Evolutionary conservation across 2,329 filamentous ascomycete species (phyloP).

Genomic region (Parastagonospora avenae): DNA sequence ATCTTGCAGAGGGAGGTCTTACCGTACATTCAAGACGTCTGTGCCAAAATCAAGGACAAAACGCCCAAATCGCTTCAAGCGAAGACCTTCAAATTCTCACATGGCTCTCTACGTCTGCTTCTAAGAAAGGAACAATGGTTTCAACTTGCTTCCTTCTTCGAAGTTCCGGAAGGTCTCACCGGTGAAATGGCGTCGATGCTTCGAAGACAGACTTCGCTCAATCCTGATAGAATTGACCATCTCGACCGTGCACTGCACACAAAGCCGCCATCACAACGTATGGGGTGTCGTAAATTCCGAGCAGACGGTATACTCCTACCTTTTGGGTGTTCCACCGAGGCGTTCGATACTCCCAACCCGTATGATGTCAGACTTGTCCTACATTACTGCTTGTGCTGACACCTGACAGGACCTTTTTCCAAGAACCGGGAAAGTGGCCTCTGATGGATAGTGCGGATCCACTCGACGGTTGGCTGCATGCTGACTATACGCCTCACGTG

Average conservation of each 20-base stretch:
- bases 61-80: constrained; percentile 22
- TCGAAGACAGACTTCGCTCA: constrained; percentile 36
- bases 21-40: constrained; percentile 43
- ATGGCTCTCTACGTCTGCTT: constrained; percentile 28
- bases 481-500: constrained; percentile 34
- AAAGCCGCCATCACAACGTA: constrained; percentile 29
- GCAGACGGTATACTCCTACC: constrained; percentile 50
- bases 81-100: constrained; percentile 38
- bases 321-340: constrained; percentile 39
- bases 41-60: constrained; percentile 39
- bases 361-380: too few species aligned
- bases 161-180: constrained; percentile 30
- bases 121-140: constrained; percentile 42
- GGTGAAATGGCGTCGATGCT: constrained; percentile 21
- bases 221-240: constrained; percentile 39
- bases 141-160: constrained; percentile 29
- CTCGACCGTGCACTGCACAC: constrained; percentile 32
- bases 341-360: constrained; percentile 50
- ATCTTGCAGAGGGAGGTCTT: constrained; percentile 29
- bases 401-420: constrained; percentile 50
- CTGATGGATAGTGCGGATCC: constrained; percentile 48
- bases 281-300: constrained; percentile 39
- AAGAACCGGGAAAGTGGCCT: constrained; percentile 41
- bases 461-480: constrained; percentile 42
- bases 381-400: not conserved